Base-by-base conservation (phyloP, 1,284 basidiomycete genomes). In the Leucocoprinus gongylophorus region DNA sequence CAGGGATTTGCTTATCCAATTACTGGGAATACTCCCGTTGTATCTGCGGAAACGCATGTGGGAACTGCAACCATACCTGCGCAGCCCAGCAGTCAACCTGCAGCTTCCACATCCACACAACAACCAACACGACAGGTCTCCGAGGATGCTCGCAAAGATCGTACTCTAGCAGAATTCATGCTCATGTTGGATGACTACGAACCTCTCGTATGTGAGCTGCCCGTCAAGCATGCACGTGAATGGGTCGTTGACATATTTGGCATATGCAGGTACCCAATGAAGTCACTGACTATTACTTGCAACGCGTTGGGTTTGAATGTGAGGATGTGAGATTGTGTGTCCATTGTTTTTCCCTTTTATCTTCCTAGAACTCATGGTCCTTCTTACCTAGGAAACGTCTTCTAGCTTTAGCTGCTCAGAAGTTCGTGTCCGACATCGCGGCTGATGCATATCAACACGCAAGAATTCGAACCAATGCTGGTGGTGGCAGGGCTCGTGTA, bases 401-500 rank as follows among this genome's bases (percentile, higher is more conserved):
- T 7, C 75, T 99, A 21, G 95, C 95, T 0, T 79, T 99, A 28
- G 95, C 97, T 1, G 93, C 95, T 0, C 97, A 99, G 66, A 99
- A 99, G 66, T 99, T 99, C 65, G 87, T 99, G 39, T 90, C 93
- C 10, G 97, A 99, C 67, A 95, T 99, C 57, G 91, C 95, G 2
- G 83, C 91, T 8, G 97, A 99, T 67, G 94, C 97, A 13, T 99
- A 93, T 69, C 94, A 98, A 64, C 97, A 98, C 67, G 95, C 97
- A 3, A 88, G 95, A 23, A 91, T 99, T 61, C 83, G 97, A 50
- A 92, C 86, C 2, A 88, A 87, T 55, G 86, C 87, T 46, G 61
- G 81, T 8, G 78, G 85, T 46, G 85, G 86, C 33, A 77, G 87
- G 23, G 73, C 81, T 17, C 73, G 88, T 32, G 72, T 78, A 3